Conservation (phyloP, 176 grass and related monocot genomes). For the Rhynchospora pubera region DNA sequence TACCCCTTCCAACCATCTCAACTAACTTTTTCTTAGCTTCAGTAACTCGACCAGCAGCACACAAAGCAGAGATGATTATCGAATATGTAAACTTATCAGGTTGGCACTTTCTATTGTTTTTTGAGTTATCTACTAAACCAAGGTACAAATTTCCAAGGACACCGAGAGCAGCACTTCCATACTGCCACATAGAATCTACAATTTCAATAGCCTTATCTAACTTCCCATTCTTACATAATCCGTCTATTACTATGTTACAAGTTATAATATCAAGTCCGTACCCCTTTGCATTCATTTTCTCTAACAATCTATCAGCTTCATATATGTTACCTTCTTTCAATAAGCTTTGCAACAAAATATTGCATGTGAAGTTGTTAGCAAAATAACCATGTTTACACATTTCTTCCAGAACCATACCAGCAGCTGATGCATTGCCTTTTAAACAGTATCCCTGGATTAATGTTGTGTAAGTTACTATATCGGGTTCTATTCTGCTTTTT, state of each 20-base stretch:
- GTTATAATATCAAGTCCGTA: constrained; percentile 58
- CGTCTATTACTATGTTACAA: constrained; percentile 91
- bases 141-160: constrained; percentile 65
- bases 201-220: constrained; percentile 79
- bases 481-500: constrained; percentile 47
- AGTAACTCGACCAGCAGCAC: constrained; percentile 55
- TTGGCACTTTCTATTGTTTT: constrained; percentile 42
- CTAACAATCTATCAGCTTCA: constrained; percentile 57
- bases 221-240: constrained; percentile 66
- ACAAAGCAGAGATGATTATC: constrained; percentile 61
- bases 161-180: constrained; percentile 72
- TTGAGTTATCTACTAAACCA: constrained; percentile 43
- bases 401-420: constrained; percentile 69
- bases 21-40: constrained; percentile 78
- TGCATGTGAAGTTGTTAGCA: constrained; percentile 63
- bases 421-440: constrained; percentile 42
- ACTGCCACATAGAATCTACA: constrained; percentile 80
- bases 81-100: constrained; percentile 85
- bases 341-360: constrained; percentile 83
- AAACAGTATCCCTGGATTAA: constrained; percentile 76
- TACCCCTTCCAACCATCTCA: constrained; percentile 76
- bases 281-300: constrained; percentile 68
- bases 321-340: constrained; percentile 66
- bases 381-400: constrained; percentile 54
- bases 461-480: constrained; percentile 84